Conservation (phyloP, 768 basidiomycete species). For the Collybia mongolica region DNA sequence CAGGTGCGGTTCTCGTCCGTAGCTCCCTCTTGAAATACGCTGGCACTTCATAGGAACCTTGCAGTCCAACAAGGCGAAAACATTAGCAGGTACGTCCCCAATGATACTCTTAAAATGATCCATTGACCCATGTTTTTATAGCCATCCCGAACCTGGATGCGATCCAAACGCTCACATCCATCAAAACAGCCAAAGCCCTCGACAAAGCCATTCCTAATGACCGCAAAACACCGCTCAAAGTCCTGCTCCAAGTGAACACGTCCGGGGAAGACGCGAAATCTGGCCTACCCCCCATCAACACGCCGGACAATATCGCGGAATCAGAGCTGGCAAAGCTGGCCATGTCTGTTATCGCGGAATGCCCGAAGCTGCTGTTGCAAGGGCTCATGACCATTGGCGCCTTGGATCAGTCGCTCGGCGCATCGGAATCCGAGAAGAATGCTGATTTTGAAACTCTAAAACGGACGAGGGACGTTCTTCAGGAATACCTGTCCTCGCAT, state of each 20-base stretch:
- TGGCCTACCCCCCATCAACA: conserved; percentile 64
- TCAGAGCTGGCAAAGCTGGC: conserved; percentile 69
- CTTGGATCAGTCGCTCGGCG: conserved; percentile 62
- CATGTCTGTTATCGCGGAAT: conserved; percentile 62
- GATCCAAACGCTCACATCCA: conserved; percentile 83
- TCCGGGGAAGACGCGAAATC: conserved; percentile 92
- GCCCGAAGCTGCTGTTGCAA: conserved; percentile 72
- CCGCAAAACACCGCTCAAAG: conserved; percentile 63
- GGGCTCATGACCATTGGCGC: conserved; percentile 99
- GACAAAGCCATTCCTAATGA: conserved; percentile 65
- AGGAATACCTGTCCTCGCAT: conserved; percentile 37
- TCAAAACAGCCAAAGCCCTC: conserved; percentile 77
- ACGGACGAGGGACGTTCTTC: conserved; percentile 59
- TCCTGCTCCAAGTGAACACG: conserved; percentile 94
- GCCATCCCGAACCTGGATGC: conserved; percentile 87
- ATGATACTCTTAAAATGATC: too few relatives aligned
- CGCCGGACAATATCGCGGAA: conserved; percentile 26
- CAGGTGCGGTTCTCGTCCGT: conserved; percentile 5
- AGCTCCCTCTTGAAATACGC: conserved; percentile 87
- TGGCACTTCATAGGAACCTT: conserved; percentile 98
- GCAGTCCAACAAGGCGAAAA: conserved; percentile 92
- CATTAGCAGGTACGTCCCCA: conserved; percentile 64
- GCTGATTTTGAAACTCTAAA: conserved; percentile 76
- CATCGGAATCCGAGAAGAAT: conserved; percentile 43
- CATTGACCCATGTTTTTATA: conserved; percentile 24